phyloP scores from a whole-genome alignment of 2,329 filamentous ascomycete species.

The Trichoderma atrobrunneum region DNA sequence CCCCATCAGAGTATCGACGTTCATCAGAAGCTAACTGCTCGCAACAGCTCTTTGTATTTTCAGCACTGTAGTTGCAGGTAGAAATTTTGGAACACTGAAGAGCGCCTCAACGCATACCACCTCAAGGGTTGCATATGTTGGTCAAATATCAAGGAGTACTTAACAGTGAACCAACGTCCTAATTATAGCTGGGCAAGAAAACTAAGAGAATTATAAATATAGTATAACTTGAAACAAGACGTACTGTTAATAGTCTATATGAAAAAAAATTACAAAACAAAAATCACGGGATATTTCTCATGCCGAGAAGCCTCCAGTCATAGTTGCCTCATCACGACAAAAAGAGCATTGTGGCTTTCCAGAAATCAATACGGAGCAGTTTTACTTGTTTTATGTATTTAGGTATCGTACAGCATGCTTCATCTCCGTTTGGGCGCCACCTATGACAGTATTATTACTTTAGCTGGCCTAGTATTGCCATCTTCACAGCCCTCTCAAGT shows the following conservation, averaged over 20 bases:
- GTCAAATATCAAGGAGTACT: constrained; percentile 7
- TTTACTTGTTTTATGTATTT: background rate
- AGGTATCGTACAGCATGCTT: background rate
- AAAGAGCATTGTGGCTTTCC: background rate
- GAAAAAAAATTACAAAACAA: background rate
- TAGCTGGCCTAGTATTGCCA: constrained; percentile 17
- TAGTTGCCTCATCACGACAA: background rate
- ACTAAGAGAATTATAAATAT: constrained; percentile 17
- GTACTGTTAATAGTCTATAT: constrained; percentile 9
- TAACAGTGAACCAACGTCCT: constrained; percentile 11
- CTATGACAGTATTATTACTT: constrained; percentile 5
- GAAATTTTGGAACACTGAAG: constrained; percentile 13
- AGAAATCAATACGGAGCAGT: background rate
- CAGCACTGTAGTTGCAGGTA: constrained; percentile 57
- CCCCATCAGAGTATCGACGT: background rate
- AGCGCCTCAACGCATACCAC: background rate
- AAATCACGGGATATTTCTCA: background rate
- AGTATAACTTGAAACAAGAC: constrained; percentile 18
- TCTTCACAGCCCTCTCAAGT: constrained; percentile 20
- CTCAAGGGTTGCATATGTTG: background rate
- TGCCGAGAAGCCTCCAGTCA: background rate
- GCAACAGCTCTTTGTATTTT: constrained; percentile 71
- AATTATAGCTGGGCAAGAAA: constrained; percentile 9
- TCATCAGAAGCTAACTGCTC: constrained; percentile 26
- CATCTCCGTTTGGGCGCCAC: background rate